Percentiles rank a stretch among this genome's conserved stretches.
Conservation (phyloP, 768 basidiomycete species). For the Mycena floridula region DNA sequence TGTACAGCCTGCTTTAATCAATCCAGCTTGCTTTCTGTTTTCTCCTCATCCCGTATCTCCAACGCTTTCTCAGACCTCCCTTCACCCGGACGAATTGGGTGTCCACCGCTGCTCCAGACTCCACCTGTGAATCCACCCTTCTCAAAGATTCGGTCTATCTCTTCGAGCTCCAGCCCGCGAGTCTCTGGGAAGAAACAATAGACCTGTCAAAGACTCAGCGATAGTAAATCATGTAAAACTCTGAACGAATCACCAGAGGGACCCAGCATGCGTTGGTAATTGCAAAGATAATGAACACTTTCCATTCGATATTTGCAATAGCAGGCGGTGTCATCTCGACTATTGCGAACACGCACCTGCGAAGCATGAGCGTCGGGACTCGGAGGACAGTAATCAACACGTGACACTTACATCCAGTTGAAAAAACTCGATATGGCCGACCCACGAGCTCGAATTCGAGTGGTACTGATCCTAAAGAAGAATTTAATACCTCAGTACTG, state of each 20-base stretch:
- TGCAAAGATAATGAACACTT: slow-evolving; percentile 40
- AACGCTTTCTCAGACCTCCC: too few relatives aligned
- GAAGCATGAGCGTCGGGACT: neutral
- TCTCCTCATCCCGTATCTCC: too few relatives aligned
- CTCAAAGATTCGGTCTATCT: slow-evolving; percentile 33
- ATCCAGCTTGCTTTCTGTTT: too few relatives aligned
- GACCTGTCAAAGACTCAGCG: neutral
- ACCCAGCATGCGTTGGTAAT: slow-evolving; percentile 39
- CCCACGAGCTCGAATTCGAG: slow-evolving; percentile 29
- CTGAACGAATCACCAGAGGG: slow-evolving; percentile 30
- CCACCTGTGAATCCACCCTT: slow-evolving; percentile 36
- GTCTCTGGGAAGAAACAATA: slow-evolving; percentile 28
- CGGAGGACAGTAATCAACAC: neutral
- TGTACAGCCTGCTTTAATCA: too few relatives aligned
- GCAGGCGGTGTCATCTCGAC: slow-evolving; percentile 37
- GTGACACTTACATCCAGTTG: slow-evolving; percentile 22
- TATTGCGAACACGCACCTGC: slow-evolving; percentile 30
- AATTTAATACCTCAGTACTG: slow-evolving; percentile 23
- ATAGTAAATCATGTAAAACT: slow-evolving; percentile 7
- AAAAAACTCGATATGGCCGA: slow-evolving; percentile 28
- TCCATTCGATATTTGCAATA: slow-evolving; percentile 36
- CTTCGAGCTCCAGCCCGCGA: slow-evolving; percentile 31
- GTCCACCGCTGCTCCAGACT: slow-evolving; percentile 28
- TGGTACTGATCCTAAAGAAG: slow-evolving; percentile 26
- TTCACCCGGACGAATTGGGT: neutral